A percentile compares a stretch with the other conserved stretches of the same genome.
phyloP scores from a whole-genome alignment of 768 basidiomycete species.

The Boletus coccyginus region DNA sequence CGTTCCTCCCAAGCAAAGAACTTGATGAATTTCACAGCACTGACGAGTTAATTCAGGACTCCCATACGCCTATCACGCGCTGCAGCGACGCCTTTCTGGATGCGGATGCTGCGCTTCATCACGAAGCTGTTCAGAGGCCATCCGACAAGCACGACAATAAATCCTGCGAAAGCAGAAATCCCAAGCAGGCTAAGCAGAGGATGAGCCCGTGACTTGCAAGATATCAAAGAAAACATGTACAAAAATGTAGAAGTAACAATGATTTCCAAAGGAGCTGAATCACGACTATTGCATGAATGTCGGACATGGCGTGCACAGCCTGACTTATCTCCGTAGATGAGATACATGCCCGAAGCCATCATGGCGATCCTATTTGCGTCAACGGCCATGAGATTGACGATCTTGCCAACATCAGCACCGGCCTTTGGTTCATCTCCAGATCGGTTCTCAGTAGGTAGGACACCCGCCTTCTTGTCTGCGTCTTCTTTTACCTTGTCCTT shows the following conservation, averaged over 20 bases:
- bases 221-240: conserved; percentile 40
- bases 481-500: conserved; percentile 38
- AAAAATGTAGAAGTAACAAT: conserved; percentile 69
- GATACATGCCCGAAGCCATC: conserved; percentile 55
- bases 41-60: conserved; percentile 45
- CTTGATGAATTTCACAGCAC: conserved; percentile 41
- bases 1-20: conserved; percentile 43
- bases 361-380: conserved; percentile 65
- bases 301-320: too few relatives aligned
- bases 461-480: conserved; percentile 21
- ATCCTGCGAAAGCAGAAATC: conserved; percentile 45
- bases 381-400: conserved; percentile 85
- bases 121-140: conserved; percentile 41
- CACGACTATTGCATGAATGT: not conserved
- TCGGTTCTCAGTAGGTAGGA: conserved; percentile 23
- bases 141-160: conserved; percentile 38
- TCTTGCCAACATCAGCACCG: conserved; percentile 86
- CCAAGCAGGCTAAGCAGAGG: conserved; percentile 53
- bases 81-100: conserved; percentile 32
- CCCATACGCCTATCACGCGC: conserved; percentile 44
- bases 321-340: conserved; percentile 60
- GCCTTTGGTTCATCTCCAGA: conserved; percentile 53
- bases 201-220: conserved; percentile 32
- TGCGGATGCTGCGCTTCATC: conserved; percentile 37
- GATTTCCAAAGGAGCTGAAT: conserved; percentile 70